phyloP scores from a whole-genome alignment of 1,284 basidiomycete genomes.

The Blastosporella zonata region DNA sequence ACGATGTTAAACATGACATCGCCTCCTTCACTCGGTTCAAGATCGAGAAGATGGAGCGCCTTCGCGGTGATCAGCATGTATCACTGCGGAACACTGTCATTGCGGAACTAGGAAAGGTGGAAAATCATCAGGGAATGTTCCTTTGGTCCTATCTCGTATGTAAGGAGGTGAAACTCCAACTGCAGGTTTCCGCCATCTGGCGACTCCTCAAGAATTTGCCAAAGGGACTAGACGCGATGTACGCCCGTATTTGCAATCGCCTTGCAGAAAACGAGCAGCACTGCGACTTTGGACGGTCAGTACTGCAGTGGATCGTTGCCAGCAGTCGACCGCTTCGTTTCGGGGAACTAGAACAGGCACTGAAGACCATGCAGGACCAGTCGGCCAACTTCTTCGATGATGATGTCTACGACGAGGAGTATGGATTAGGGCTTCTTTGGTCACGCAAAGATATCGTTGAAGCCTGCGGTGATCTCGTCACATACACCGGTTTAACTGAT shows the following conservation, averaged over 20 bases:
- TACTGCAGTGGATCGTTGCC: slow-evolving; percentile 4
- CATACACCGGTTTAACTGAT: slow-evolving; percentile 3
- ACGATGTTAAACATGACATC: slow-evolving; percentile 9
- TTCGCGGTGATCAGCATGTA: neutral
- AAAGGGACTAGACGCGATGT: slow-evolving; percentile 2
- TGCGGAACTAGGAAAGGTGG: neutral
- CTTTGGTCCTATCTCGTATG: slow-evolving; percentile 7
- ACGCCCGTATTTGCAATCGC: slow-evolving; percentile 1
- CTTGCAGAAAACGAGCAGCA: slow-evolving; percentile 1
- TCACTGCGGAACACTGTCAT: neutral
- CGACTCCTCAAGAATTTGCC: slow-evolving; percentile 1
- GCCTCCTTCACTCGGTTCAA: neutral
- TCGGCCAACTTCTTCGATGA: slow-evolving; percentile 1
- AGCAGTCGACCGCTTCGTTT: slow-evolving; percentile 3
- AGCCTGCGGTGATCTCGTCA: slow-evolving; percentile 7
- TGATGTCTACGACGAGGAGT: slow-evolving; percentile 3
- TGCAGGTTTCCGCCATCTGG: neutral
- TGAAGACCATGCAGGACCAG: slow-evolving; percentile 1
- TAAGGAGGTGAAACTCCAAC: slow-evolving; percentile 1
- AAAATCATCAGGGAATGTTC: slow-evolving; percentile 10
- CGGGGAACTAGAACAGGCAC: neutral
- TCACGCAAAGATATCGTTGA: slow-evolving; percentile 8
- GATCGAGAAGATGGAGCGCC: slow-evolving; percentile 4
- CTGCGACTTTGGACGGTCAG: neutral
- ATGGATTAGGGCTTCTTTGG: slow-evolving; percentile 5